Conservation (phyloP, 345 rosid genomes). For the Lepidium didymum region DNA sequence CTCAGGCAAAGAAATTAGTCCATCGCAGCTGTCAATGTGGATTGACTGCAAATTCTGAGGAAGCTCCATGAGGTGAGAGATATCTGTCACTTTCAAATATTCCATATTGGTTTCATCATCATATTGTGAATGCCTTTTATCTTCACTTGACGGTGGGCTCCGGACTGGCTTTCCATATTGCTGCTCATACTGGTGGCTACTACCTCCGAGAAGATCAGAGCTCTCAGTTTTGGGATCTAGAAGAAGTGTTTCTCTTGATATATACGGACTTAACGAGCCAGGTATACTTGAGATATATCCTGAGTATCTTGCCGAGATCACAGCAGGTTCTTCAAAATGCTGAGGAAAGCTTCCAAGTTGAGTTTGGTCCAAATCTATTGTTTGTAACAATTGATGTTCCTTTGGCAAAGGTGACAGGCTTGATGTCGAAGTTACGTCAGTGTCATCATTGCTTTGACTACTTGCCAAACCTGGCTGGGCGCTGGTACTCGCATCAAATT, state of each 20-base stretch:
- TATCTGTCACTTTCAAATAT: conserved; percentile 26
- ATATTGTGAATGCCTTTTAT: neutral
- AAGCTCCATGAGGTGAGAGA: conserved; percentile 29
- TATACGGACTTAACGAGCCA: conserved; percentile 1
- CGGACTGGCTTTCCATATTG: neutral
- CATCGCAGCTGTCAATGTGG: conserved; percentile 27
- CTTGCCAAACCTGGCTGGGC: neutral
- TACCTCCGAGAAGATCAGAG: neutral
- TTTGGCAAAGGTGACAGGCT: conserved; percentile 20
- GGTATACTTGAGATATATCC: neutral
- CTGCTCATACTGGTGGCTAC: neutral
- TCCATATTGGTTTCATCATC: conserved; percentile 17
- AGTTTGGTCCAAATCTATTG: neutral
- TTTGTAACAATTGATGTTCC: neutral
- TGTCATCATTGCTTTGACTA: conserved; percentile 14
- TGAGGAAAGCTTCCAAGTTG: neutral
- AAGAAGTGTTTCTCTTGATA: neutral
- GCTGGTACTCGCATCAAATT: neutral
- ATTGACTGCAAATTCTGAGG: conserved; percentile 26
- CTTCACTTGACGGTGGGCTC: conserved; percentile 10
- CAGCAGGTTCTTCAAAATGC: conserved; percentile 15
- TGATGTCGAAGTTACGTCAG: conserved; percentile 8
- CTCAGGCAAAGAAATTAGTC: conserved; percentile 14
- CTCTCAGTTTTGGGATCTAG: neutral
- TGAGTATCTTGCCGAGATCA: conserved; percentile 22